Evolutionary conservation across 108 stramenopile genomes (phyloP).

Genomic region (Stephanodiscus triporus): DNA sequence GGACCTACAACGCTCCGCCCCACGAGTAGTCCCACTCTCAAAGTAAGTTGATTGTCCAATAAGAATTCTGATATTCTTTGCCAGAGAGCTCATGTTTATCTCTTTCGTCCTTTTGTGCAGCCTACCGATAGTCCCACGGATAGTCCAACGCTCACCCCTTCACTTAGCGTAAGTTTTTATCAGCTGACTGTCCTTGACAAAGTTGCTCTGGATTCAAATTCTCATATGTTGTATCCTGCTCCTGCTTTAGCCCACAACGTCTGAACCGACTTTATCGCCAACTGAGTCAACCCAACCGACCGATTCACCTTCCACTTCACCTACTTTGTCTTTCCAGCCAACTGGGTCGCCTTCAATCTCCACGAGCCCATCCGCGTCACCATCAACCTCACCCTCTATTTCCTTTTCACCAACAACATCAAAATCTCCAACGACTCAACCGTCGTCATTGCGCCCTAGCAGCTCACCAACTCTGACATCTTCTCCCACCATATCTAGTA

Average conservation of each 20-base stretch:
- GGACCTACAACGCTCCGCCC: background rate
- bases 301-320: constrained; percentile 15
- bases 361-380: background rate
- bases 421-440: background rate
- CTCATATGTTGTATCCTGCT: background rate
- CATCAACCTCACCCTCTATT: background rate
- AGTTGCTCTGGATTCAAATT: background rate
- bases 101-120: background rate
- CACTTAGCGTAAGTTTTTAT: background rate
- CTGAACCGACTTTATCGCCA: constrained; percentile 5
- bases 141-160: background rate
- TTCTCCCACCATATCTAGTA: constrained; percentile 6
- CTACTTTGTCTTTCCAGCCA: constrained; percentile 6
- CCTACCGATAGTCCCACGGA: constrained; percentile 3
- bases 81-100: background rate
- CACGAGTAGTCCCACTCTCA: background rate
- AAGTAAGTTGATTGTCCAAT: background rate
- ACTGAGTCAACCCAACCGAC: constrained; percentile 6
- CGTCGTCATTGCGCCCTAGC: constrained; percentile 11
- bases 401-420: constrained; percentile 4
- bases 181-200: background rate
- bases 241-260: constrained; percentile 6
- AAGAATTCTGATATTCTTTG: background rate
- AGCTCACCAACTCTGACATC: constrained; percentile 10
- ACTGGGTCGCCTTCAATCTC: background rate